Base-by-base conservation (phyloP, 257 asterid genomes). In the Agastache rugosa region DNA sequence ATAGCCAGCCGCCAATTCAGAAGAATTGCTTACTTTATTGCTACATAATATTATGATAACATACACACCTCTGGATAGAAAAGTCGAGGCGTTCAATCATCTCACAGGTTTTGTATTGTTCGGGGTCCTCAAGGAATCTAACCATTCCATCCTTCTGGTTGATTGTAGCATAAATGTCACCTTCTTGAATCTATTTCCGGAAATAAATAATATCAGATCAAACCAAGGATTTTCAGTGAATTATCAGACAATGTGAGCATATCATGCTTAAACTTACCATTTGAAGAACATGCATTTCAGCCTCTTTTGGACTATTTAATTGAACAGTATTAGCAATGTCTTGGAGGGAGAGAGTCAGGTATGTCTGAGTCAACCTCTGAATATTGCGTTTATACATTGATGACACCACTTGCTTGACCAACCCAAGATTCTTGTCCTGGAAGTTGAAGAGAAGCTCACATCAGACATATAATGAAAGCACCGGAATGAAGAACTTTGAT, bases 141-240 rank as follows among this genome's bases (percentile, higher is more conserved):
- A 95, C 99, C 99, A 95, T 95, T 69, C 99, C 99, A 75, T 95
- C 99, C 85, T 95, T 95, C 86, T 92, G 99, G 85, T 95, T 95
- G 78, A 95, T 95, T 27, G 91, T 85, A 34, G 99, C 99, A 90
- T 81, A 86, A 77, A 95, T 95, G 50, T 95, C 97, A 20, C 99
- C 98, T 79, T 83, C 96, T 82, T 95, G 96, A 81, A 95, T 95
- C 99, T 95, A 80, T 22, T 63, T 37, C 42, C 65, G 63, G 47
- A 54, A 71, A 22, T 47, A 23, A 55, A 63, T 29, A 15, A 63
- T 17, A 70, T 44, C 34, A 8, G 64, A 59, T 37, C 37, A 73
- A 51, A 75, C 48, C 20, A 41, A 20, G 29, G 51, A 74, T 54
- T 19, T 63, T 37, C 37, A 20, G 29, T 8, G 69, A n/a, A 53